A percentile compares a stretch with the other conserved stretches of the same genome.
phyloP scores from a whole-genome alignment of 140 eudicot species.

The Senecio squalidus region DNA sequence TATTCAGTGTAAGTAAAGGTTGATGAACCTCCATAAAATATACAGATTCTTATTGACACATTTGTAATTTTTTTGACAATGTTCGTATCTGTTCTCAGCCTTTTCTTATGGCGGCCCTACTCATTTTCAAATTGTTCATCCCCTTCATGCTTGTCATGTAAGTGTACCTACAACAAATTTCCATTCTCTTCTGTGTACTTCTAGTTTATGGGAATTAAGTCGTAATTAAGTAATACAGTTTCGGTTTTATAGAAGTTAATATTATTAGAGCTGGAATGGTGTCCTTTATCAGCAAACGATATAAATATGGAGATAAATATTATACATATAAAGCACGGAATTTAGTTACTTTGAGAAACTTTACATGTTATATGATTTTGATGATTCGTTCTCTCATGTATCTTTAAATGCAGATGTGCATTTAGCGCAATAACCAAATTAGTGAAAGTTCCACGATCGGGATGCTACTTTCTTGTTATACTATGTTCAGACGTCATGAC shows the following conservation, averaged over 20 bases:
- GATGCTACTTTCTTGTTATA: conserved; percentile 92
- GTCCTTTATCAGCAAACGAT: neutral
- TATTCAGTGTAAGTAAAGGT: conserved; percentile 80
- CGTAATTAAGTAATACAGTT: too few relatives aligned
- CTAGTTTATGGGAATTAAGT: too few relatives aligned
- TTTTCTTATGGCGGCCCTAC: conserved; percentile 95
- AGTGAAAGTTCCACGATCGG: conserved; percentile 69
- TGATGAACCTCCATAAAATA: neutral
- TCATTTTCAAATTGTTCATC: conserved; percentile 79
- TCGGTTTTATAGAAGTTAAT: neutral
- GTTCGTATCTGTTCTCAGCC: conserved; percentile 55
- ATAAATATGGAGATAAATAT: neutral
- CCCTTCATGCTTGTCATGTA: conserved; percentile 98
- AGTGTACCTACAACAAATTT: conserved; percentile 26
- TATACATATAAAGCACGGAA: neutral
- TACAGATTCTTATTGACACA: neutral
- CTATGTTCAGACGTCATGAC: conserved; percentile 96
- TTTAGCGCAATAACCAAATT: conserved; percentile 91
- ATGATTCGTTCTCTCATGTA: neutral
- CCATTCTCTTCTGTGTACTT: neutral
- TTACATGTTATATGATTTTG: neutral
- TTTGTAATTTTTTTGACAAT: conserved; percentile 7
- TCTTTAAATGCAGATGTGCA: conserved; percentile 65
- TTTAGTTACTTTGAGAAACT: neutral
- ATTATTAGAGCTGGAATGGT: neutral